Base-by-base conservation (phyloP, 2,329 filamentous ascomycete species). In the Phaeophleospora eucalypticola region DNA sequence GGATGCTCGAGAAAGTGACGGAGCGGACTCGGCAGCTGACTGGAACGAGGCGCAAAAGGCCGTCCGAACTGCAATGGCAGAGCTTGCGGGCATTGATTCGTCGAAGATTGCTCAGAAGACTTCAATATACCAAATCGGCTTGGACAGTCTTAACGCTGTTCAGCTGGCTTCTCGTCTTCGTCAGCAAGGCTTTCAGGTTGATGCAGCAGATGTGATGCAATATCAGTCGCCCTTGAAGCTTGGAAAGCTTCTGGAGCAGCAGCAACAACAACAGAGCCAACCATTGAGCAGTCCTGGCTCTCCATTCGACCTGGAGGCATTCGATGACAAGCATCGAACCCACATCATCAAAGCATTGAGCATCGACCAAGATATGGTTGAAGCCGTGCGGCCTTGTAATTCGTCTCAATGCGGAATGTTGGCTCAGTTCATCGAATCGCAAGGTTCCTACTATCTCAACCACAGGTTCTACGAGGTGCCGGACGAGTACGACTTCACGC, bases 71-170 rank as follows among this genome's bases (percentile, higher is more conserved):
- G 71, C 81, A 0, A 65, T 90, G 15, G 74, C 80, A 0, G 68
- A 68, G 4, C 73, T 93, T 18, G 82, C 85, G 0, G 69, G 73
- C 1, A 66, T 77, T 3, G 63, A 77, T 0, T 46, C 63, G 2
- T 58, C 72, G 0, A 70, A 68, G 0, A 83, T 95, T 38, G 59
- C 63, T 3, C 75, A 74, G 10, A 63, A 77, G 8, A 88, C 82
- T 0, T 89, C 87, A 0, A 88, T 97, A 40, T 95, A 91, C 58
- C 82, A 86, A 48, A 78, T 95, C n/a, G 91, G 91, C 0, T 71
- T 96, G 3, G 90, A 96, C 66, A 96, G 90, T 63, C 93, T 97
- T 59, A 90, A 86, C 50, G 87, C 89, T 0, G 76, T 81, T 14
- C 89, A 95, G 60, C 74, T 95, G 8, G 87, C 89, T 0, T 76